Evolutionary conservation across 2,329 filamentous ascomycete species (phyloP).

Genomic region (Ophiostoma tasmaniense): DNA sequence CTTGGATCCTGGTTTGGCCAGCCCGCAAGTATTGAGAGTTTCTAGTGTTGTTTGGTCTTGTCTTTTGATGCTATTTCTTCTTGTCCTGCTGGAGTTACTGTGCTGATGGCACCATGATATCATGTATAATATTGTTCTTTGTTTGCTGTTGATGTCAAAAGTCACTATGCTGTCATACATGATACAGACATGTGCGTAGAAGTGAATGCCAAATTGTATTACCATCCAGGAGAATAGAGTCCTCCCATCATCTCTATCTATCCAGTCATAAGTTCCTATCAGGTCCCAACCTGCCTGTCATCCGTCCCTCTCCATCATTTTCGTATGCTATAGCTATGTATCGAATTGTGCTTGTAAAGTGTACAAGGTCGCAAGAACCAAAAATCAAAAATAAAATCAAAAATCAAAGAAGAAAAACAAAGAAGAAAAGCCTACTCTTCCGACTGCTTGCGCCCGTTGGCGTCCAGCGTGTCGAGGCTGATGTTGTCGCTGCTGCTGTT

Average conservation of each 20-base stretch:
- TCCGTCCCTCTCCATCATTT: not conserved
- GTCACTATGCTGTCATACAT: not conserved
- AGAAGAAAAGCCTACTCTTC: constrained; percentile 35
- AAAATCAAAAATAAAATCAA: not conserved
- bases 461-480: constrained; percentile 52
- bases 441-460: constrained; percentile 44
- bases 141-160: not conserved
- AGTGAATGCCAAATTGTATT: not conserved
- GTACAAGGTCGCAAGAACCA: not conserved
- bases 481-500: constrained; percentile 39
- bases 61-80: not conserved
- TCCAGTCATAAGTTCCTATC: constrained; percentile 3
- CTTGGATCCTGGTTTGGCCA: constrained; percentile 76
- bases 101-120: not conserved
- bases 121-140: not conserved
- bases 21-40: constrained; percentile 59
- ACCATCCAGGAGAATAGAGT: not conserved
- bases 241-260: not conserved
- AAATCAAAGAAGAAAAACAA: not conserved
- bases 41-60: constrained; percentile 37
- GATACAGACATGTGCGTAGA: not conserved
- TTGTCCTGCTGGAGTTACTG: not conserved
- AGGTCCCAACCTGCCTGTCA: not conserved
- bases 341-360: not conserved
- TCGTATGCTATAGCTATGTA: not conserved